Conservation (phyloP, 257 asterid species). For the Solanum clarkiae region DNA sequence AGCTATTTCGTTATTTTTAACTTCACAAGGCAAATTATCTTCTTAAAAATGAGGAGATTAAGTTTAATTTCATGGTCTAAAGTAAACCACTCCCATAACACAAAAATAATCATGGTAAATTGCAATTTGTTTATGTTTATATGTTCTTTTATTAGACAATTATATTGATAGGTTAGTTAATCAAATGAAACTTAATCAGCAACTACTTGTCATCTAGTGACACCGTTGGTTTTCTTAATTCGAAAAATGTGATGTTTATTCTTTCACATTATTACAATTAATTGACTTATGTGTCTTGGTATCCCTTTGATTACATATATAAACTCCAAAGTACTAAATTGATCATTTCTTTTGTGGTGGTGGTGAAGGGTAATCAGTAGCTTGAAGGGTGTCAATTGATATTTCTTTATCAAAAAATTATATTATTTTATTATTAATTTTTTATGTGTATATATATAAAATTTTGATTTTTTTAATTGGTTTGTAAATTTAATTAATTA, state of each 20-base stretch:
- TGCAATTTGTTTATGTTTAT: not conserved
- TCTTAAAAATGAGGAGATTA: not conserved
- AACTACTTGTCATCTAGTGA: not conserved
- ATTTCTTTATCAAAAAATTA: too few species aligned
- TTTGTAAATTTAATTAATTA: too few species aligned
- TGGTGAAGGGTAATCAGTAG: too few species aligned
- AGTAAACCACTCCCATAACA: not conserved
- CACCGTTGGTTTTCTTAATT: not conserved
- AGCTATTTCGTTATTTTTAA: not conserved
- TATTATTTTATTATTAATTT: too few species aligned
- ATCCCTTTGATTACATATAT: not conserved
- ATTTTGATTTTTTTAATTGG: too few species aligned
- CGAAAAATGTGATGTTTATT: not conserved
- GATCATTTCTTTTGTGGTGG: too few species aligned
- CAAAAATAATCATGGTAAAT: not conserved
- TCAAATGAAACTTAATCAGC: not conserved
- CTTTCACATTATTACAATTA: not conserved
- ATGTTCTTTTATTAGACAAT: not conserved
- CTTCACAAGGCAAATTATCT: not conserved
- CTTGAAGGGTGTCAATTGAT: too few species aligned
- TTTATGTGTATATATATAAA: too few species aligned
- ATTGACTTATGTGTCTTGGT: not conserved
- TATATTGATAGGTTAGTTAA: not conserved
- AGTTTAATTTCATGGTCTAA: not conserved
- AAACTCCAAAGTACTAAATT: not conserved